Evolutionary conservation across 768 basidiomycete species (phyloP).

Genomic region (Tricholoma hemisulphureum): DNA sequence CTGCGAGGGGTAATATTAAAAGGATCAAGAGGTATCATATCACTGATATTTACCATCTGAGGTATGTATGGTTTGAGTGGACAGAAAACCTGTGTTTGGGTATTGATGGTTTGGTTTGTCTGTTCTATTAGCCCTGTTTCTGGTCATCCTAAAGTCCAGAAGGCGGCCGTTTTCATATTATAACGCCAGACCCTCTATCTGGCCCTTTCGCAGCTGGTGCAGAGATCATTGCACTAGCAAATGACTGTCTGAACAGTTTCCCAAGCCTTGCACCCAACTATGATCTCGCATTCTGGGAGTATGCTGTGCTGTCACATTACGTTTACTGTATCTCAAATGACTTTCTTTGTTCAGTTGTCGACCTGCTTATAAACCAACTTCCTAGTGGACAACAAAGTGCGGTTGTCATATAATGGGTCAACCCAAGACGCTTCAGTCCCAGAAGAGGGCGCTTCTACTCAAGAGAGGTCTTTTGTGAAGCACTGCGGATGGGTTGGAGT

Average conservation of each 20-base stretch:
- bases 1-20: slow-evolving; percentile 61
- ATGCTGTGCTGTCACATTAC: too few relatives aligned
- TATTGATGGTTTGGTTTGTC: neutral
- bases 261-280: slow-evolving; percentile 66
- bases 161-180: slow-evolving; percentile 81
- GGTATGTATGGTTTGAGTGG: too few relatives aligned
- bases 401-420: slow-evolving; percentile 64
- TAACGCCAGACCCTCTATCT: slow-evolving; percentile 64
- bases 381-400: slow-evolving; percentile 53
- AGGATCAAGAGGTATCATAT: slow-evolving; percentile 86
- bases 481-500: slow-evolving; percentile 72
- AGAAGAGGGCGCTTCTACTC: slow-evolving; percentile 66
- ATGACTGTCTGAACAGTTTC: slow-evolving; percentile 67
- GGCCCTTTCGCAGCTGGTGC: slow-evolving; percentile 71
- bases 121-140: slow-evolving; percentile 49
- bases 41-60: slow-evolving; percentile 66
- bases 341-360: slow-evolving; percentile 58
- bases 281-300: slow-evolving; percentile 79
- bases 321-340: too few relatives aligned
- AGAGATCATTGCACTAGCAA: slow-evolving; percentile 69
- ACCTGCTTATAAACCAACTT: slow-evolving; percentile 59
- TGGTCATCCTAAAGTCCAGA: slow-evolving; percentile 71
- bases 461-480: slow-evolving; percentile 70
- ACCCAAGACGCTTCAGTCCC: slow-evolving; percentile 59
- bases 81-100: slow-evolving; percentile 20